Conservation (phyloP, 768 basidiomycete species). For the Xanthoconium purpureum region DNA sequence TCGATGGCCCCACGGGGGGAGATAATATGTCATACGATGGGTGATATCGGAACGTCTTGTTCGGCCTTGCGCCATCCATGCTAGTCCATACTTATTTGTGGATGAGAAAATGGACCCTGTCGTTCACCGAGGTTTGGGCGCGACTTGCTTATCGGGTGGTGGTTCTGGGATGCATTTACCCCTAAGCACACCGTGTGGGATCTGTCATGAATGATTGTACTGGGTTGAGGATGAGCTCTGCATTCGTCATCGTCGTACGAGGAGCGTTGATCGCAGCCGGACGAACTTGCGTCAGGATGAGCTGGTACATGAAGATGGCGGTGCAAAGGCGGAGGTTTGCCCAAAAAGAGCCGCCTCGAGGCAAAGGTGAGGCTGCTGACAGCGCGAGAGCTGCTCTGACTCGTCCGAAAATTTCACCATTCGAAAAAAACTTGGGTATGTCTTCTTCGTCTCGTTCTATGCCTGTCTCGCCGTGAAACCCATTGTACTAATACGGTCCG, state of each 20-base stretch:
- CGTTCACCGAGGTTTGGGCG: background rate
- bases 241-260: no score
- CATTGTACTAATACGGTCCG: background rate
- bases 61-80: background rate
- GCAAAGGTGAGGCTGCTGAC: conserved; percentile 15
- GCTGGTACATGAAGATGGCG: no score
- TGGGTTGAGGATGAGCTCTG: no score
- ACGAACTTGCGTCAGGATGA: background rate
- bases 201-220: no score
- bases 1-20: background rate
- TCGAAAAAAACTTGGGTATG: background rate
- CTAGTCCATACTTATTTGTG: conserved; percentile 1
- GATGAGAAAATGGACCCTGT: conserved; percentile 17
- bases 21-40: background rate
- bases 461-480: no score
- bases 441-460: no score
- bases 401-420: background rate
- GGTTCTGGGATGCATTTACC: background rate
- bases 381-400: no score
- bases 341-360: conserved; percentile 25
- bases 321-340: background rate
- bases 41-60: conserved; percentile 5
- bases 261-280: background rate
- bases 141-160: conserved; percentile 9
- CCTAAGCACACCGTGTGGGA: background rate